phyloP scores from a whole-genome alignment of 805 yeast genomes.

The Ogataea sp. region DNA sequence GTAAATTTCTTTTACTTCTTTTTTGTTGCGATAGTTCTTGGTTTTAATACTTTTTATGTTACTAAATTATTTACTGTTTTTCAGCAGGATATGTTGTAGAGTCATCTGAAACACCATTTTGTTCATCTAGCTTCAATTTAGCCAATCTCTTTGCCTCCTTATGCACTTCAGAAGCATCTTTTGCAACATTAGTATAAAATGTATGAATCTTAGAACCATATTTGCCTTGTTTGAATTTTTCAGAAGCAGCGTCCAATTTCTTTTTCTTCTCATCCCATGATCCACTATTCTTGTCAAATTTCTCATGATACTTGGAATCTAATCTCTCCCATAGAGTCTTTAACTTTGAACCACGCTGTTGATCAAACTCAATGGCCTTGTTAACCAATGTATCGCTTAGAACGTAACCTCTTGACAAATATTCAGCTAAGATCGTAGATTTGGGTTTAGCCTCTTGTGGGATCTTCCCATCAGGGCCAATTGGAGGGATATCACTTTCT shows the following conservation, averaged over 20 bases:
- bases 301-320: conserved; percentile 49
- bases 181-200: conserved; percentile 48
- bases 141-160: conserved; percentile 68
- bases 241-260: conserved; percentile 34
- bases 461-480: conserved; percentile 24
- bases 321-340: conserved; percentile 43
- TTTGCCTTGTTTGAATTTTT: conserved; percentile 33
- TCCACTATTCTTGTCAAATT: conserved; percentile 26
- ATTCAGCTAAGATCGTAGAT: conserved; percentile 66
- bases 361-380: conserved; percentile 56
- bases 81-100: neutral
- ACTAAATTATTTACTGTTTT: neutral
- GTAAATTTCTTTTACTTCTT: no score
- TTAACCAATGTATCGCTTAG: conserved; percentile 54
- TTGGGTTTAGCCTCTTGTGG: conserved; percentile 75
- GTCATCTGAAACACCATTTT: neutral
- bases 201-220: conserved; percentile 53
- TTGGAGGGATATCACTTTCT: no score
- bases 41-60: neutral
- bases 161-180: conserved; percentile 58
- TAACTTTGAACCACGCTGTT: conserved; percentile 57
- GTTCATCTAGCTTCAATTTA: conserved; percentile 37
- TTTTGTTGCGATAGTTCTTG: conserved; percentile 9
- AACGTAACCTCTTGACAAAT: conserved; percentile 64
- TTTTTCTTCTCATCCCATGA: conserved; percentile 16